Evolutionary conservation across 176 grass and related monocot genomes (phyloP).

Genomic region (Pontederia paniculata): DNA sequence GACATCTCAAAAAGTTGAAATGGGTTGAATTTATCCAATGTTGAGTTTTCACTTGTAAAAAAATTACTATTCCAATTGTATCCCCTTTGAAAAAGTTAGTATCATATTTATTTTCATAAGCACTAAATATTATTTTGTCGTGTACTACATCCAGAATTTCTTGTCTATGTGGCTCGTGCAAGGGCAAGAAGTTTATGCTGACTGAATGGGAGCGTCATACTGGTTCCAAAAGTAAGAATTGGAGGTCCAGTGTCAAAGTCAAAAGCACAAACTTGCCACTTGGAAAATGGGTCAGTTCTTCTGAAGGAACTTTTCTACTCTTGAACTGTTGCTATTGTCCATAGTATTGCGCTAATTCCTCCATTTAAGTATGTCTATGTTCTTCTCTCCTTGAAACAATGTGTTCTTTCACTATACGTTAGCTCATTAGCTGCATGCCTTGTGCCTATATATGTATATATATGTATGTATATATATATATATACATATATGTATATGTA

Average conservation of each 20-base stretch:
- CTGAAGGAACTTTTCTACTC: not conserved
- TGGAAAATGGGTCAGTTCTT: conserved; percentile 16
- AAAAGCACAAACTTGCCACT: conserved; percentile 9
- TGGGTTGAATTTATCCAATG: too few species aligned
- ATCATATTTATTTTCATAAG: not conserved
- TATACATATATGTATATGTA: too few species aligned
- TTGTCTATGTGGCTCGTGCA: conserved; percentile 12
- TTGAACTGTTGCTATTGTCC: not conserved
- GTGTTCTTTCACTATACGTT: too few species aligned
- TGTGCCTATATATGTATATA: too few species aligned
- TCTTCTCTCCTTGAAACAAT: too few species aligned
- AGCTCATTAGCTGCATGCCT: too few species aligned
- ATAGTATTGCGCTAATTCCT: not conserved
- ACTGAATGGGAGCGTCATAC: conserved; percentile 22
- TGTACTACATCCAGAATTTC: conserved; percentile 3
- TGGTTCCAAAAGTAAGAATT: conserved; percentile 23
- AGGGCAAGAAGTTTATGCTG: conserved; percentile 19
- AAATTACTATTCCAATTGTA: too few species aligned
- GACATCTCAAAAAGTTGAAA: too few species aligned
- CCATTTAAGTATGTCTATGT: not conserved
- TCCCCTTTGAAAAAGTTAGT: too few species aligned
- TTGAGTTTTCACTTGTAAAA: too few species aligned
- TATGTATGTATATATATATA: too few species aligned
- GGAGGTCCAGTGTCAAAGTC: conserved; percentile 20
- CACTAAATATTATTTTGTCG: not conserved